Evolutionary conservation across 257 asterid species (phyloP).

Genomic region (Solanum pinnatisectum): DNA sequence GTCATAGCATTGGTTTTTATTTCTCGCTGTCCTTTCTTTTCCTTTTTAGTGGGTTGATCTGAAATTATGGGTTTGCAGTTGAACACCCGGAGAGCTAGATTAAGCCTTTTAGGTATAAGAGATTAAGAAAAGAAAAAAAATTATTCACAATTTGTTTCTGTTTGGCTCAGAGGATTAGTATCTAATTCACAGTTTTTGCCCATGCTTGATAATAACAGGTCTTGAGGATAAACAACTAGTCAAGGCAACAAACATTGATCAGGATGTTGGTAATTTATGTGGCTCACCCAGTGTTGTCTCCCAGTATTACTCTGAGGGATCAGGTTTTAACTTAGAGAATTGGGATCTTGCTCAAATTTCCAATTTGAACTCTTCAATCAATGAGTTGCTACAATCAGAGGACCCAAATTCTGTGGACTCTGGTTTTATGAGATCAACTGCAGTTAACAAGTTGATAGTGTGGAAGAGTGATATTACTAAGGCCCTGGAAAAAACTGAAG

Average conservation of each 20-base stretch:
- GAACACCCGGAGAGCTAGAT: neutral
- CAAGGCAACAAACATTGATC: constrained; percentile 35
- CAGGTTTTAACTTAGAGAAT: constrained; percentile 58
- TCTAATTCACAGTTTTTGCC: neutral
- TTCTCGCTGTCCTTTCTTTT: neutral
- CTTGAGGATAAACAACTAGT: constrained; percentile 53
- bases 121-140: neutral
- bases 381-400: constrained; percentile 51
- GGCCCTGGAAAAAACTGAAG: constrained; percentile 71
- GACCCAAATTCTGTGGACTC: constrained; percentile 42
- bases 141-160: neutral
- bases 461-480: constrained; percentile 66
- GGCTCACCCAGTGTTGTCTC: constrained; percentile 42
- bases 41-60: neutral
- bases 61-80: neutral
- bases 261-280: constrained; percentile 30
- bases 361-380: constrained; percentile 48
- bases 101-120: neutral
- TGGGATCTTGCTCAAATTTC: constrained; percentile 52
- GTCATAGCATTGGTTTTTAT: neutral
- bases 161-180: neutral
- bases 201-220: constrained; percentile 37
- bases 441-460: constrained; percentile 55
- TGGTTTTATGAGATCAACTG: constrained; percentile 45
- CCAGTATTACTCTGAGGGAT: constrained; percentile 34